A percentile compares a stretch with the other conserved stretches of the same genome.
Evolutionary conservation across 2,329 filamentous ascomycete genomes (phyloP).

Genomic region (Phaeosphaeriaceae sp.): DNA sequence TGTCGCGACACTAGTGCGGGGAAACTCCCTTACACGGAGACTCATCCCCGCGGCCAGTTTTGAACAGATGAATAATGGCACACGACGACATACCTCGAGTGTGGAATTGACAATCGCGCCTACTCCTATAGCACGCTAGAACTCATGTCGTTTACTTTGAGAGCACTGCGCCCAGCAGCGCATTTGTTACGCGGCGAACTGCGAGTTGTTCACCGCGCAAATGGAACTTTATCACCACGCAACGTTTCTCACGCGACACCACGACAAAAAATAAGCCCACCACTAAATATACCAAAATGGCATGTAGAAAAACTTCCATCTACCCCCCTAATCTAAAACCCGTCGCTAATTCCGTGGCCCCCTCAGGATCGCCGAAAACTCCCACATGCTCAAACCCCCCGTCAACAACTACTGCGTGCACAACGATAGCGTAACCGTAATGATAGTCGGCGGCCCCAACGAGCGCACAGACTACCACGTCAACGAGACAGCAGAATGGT

Average conservation of each 20-base stretch:
- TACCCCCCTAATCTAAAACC: background rate
- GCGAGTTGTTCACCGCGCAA: conserved; percentile 14
- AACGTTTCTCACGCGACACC: conserved; percentile 36
- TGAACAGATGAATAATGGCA: no score
- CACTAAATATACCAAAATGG: conserved; percentile 52
- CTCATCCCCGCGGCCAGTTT: no score
- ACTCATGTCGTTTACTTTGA: background rate
- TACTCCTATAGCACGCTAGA: no score
- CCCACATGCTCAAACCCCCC: conserved; percentile 88
- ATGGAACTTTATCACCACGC: conserved; percentile 22
- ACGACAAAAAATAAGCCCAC: conserved; percentile 32
- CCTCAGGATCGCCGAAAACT: conserved; percentile 84
- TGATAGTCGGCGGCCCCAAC: conserved; percentile 97
- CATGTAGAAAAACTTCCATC: conserved; percentile 14
- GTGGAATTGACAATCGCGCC: no score
- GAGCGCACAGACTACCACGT: conserved; percentile 98
- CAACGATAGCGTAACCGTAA: conserved; percentile 80
- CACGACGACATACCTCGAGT: no score
- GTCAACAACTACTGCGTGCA: conserved; percentile 99
- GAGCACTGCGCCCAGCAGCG: conserved; percentile 9
- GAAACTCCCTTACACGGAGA: no score
- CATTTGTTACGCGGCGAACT: conserved; percentile 19
- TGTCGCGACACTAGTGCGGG: background rate
- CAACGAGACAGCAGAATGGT: conserved; percentile 95
- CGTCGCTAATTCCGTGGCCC: background rate